Conservation (phyloP, 805 yeast species). For the Kuraishia cidri region DNA sequence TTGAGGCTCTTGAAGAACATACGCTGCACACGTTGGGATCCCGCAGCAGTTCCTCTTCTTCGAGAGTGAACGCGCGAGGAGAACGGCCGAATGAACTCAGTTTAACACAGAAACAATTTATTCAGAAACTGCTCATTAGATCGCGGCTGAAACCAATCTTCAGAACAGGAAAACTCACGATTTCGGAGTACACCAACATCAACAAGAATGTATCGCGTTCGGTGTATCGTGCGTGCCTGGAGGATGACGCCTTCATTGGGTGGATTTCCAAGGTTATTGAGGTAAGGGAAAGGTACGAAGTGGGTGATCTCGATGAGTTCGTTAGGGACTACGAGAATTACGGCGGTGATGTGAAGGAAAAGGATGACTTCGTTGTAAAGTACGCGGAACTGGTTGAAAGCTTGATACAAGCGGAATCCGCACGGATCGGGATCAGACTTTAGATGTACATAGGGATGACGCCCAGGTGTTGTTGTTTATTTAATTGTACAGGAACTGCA, state of each 20-base stretch:
- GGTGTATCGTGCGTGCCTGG: slow-evolving; percentile 29
- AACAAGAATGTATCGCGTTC: slow-evolving; percentile 56
- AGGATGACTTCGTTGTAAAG: slow-evolving; percentile 2
- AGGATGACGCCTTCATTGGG: slow-evolving; percentile 8
- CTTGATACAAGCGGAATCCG: not conserved
- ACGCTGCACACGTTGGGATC: too few species aligned
- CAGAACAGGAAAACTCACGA: slow-evolving; percentile 19
- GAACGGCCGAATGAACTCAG: not conserved
- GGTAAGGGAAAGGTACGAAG: slow-evolving; percentile 17
- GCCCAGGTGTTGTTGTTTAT: too few species aligned
- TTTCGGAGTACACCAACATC: slow-evolving; percentile 38
- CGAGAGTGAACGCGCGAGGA: too few species aligned
- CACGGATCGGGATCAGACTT: not conserved
- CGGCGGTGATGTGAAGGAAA: slow-evolving; percentile 3
- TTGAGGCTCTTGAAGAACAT: too few species aligned
- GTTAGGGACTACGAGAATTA: slow-evolving; percentile 7
- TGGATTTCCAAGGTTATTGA: slow-evolving; percentile 19
- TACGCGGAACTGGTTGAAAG: slow-evolving; percentile 2
- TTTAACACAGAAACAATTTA: slow-evolving; percentile 13
- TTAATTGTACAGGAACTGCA: too few species aligned
- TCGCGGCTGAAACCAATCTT: slow-evolving; percentile 40
- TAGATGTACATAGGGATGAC: not conserved
- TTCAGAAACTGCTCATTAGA: slow-evolving; percentile 51
- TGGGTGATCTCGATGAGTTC: slow-evolving; percentile 10
- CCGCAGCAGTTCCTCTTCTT: too few species aligned